Base-by-base conservation (phyloP, 176 grass and related monocot genomes). In the Elaeis guineensis region DNA sequence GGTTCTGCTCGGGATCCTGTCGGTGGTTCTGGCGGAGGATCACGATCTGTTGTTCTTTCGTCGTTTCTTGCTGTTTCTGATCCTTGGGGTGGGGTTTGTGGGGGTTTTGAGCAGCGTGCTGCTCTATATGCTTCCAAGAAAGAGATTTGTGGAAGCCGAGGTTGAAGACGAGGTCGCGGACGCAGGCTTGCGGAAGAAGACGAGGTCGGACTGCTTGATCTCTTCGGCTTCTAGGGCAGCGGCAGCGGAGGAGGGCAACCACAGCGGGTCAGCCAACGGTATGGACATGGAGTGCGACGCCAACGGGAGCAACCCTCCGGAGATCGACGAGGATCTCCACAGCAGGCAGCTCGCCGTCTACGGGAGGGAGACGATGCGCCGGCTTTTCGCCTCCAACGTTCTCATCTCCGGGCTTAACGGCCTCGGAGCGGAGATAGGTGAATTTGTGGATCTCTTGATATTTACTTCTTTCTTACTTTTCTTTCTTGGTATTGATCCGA, bases 301-400 rank as follows among this genome's bases (percentile, higher is more conserved):
- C 0, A 61, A 39, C 17, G 54, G 29, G 30, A 58, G 30, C 29
- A 69, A 32, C 53, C 18, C 49, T 16, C 50, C 72, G 7, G 90
- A 95, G 79, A 95, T 95, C 70, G 90, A 95, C 23, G 90, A 95
- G 67, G 82, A 95, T 64, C 82, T 95, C 22, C 90, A 95, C 73
- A 95, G 90, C 16, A 75, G 90, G 65, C 90, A 95, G 66, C 81
- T 89, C 24, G 90, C 90, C 12, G 90, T 89, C 61, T 95, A 95
- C 6, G 90, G 90, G 1, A 74, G 90, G 71, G 85, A 89, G 62
- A 95, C 90, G 50, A 95, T 95, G 90, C 80, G 78, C 78, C 81
- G 90, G 4, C 90, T 95, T 49, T 95, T 95, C 16, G 90, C 53
- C 19, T 95, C 90, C 54, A 89, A 95, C 57, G 73, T 95, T 50